A percentile compares a stretch with the other conserved stretches of the same genome.
Evolutionary conservation across 352 stramenopile genomes (phyloP).

Genomic region (Phytophthora citrophthora): DNA sequence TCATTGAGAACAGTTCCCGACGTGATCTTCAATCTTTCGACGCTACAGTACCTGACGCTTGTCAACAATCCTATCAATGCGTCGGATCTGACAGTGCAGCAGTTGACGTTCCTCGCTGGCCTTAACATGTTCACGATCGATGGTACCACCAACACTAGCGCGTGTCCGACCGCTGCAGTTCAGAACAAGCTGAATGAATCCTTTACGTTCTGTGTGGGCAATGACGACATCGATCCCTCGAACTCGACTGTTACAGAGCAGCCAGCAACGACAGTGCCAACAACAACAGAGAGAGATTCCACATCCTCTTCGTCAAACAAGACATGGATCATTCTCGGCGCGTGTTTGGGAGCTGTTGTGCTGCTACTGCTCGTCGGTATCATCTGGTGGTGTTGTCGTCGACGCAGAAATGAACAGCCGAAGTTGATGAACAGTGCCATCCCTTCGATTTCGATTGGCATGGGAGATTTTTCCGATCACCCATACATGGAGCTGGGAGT

Average conservation of each 20-base stretch:
- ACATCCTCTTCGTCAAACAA: slow-evolving; percentile 42
- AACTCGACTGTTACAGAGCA: slow-evolving; percentile 30
- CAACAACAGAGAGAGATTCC: slow-evolving; percentile 13
- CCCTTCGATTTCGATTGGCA: slow-evolving; percentile 61
- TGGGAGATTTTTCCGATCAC: slow-evolving; percentile 62
- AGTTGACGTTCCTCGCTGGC: slow-evolving; percentile 67
- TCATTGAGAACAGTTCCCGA: slow-evolving; percentile 48
- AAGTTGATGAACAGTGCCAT: slow-evolving; percentile 58
- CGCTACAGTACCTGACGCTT: slow-evolving; percentile 55
- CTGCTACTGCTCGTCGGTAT: slow-evolving; percentile 41
- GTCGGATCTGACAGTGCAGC: slow-evolving; percentile 44
- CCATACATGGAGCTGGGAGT: slow-evolving; percentile 62
- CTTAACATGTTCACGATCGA: slow-evolving; percentile 59
- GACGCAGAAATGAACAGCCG: slow-evolving; percentile 46
- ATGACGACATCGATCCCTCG: slow-evolving; percentile 10
- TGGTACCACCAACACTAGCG: slow-evolving; percentile 53
- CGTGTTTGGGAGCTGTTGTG: slow-evolving; percentile 41
- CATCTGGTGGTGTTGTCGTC: slow-evolving; percentile 47
- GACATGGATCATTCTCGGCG: slow-evolving; percentile 56
- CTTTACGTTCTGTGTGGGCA: slow-evolving; percentile 65
- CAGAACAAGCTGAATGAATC: slow-evolving; percentile 53
- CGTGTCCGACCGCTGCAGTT: slow-evolving; percentile 52
- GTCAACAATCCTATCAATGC: slow-evolving; percentile 61
- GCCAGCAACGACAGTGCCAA: slow-evolving; percentile 22
- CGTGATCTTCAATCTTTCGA: slow-evolving; percentile 63